Evolutionary conservation across 345 rosid genomes (phyloP).

Genomic region (Hibiscus trionum): DNA sequence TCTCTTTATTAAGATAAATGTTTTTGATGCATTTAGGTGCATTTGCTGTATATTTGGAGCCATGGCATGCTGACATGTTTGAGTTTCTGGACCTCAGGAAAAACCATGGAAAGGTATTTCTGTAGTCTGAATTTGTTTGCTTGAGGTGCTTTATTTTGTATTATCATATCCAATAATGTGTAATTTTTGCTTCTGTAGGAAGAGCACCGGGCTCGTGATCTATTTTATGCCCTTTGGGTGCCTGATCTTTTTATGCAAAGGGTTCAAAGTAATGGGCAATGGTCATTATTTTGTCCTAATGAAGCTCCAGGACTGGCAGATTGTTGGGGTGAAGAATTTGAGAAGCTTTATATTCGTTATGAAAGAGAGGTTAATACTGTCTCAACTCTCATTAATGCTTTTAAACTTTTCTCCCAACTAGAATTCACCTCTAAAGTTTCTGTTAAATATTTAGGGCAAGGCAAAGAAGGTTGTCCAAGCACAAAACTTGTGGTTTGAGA

Average conservation of each 20-base stretch:
- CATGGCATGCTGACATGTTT: conserved; percentile 78
- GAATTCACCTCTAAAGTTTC: not conserved
- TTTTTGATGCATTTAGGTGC: conserved; percentile 41
- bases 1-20: not conserved
- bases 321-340: conserved; percentile 82
- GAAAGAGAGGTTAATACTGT: conserved; percentile 47
- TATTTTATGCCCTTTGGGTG: conserved; percentile 81
- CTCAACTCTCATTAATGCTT: not conserved
- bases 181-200: conserved; percentile 34
- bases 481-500: conserved; percentile 79
- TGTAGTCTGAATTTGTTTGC: not conserved
- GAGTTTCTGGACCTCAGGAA: conserved; percentile 71
- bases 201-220: conserved; percentile 80
- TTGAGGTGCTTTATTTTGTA: not conserved
- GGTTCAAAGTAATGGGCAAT: conserved; percentile 59
- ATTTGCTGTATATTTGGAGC: conserved; percentile 81
- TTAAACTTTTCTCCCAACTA: not conserved
- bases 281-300: conserved; percentile 85
- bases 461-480: conserved; percentile 88
- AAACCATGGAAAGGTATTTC: conserved; percentile 64
- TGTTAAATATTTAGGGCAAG: conserved; percentile 50
- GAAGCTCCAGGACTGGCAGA: conserved; percentile 87
- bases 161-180: not conserved
- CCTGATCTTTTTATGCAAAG: conserved; percentile 94
- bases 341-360: conserved; percentile 48